phyloP scores from a whole-genome alignment of 2,329 filamentous ascomycete genomes.

The Westerdykella ornata region DNA sequence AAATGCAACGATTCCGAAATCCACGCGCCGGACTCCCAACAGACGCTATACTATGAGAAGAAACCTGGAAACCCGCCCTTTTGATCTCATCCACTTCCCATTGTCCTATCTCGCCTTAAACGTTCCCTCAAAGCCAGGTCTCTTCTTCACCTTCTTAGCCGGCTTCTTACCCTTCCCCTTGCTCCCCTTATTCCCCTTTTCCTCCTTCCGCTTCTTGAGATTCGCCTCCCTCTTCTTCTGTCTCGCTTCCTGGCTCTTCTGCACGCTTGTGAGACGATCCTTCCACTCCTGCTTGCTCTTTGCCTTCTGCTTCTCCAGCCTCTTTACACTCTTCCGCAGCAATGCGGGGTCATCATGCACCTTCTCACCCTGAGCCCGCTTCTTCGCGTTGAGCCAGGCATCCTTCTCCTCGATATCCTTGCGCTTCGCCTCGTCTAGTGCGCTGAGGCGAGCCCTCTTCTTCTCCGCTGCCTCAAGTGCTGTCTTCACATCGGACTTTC shows the following conservation, averaged over 20 bases:
- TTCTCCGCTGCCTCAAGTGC: slow-evolving; percentile 81
- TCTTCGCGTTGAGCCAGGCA: slow-evolving; percentile 83
- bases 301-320: slow-evolving; percentile 81
- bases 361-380: slow-evolving; percentile 81
- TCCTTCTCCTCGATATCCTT: slow-evolving; percentile 90
- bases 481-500: slow-evolving; percentile 75
- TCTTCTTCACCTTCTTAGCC: slow-evolving; percentile 46
- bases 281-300: slow-evolving; percentile 85
- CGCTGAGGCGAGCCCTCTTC: slow-evolving; percentile 72
- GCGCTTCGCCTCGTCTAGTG: slow-evolving; percentile 71
- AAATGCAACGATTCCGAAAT: no score
- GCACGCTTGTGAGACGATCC: slow-evolving; percentile 41
- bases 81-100: no score
- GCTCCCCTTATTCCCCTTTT: slow-evolving; percentile 65
- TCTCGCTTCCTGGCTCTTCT: slow-evolving; percentile 43
- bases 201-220: slow-evolving; percentile 66
- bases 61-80: no score
- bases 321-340: slow-evolving; percentile 85
- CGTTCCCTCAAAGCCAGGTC: slow-evolving; percentile 58
- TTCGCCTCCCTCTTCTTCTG: slow-evolving; percentile 48
- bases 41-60: no score
- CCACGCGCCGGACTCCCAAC: no score
- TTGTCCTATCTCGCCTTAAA: slow-evolving; percentile 47
- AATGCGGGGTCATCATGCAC: slow-evolving; percentile 79
- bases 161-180: slow-evolving; percentile 48